Evolutionary conservation across 1,139 yeast genomes (phyloP).

Genomic region (Nakaseomyces kungkrabaensis): DNA sequence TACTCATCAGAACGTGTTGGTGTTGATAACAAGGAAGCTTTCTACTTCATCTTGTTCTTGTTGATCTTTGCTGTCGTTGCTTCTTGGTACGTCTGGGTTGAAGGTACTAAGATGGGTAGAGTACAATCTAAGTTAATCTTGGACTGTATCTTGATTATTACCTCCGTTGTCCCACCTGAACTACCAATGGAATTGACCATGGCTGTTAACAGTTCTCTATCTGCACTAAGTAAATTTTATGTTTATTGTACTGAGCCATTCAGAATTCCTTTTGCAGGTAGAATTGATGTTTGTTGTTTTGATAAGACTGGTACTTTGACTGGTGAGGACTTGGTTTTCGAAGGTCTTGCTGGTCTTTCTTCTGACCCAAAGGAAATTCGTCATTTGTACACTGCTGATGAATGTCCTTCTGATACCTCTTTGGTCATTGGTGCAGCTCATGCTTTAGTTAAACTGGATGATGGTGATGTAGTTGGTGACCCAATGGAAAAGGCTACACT

Average conservation of each 20-base stretch:
- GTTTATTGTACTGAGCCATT: constrained; percentile 98
- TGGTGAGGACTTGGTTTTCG: constrained; percentile 92
- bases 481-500: constrained; percentile 98
- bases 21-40: constrained; percentile 91
- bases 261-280: constrained; percentile 95
- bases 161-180: constrained; percentile 98
- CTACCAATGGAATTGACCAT: constrained; percentile 97
- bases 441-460: constrained; percentile 86
- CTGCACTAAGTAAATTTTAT: constrained; percentile 77
- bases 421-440: constrained; percentile 89
- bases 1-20: constrained; percentile 94
- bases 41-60: constrained; percentile 81
- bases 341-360: constrained; percentile 85
- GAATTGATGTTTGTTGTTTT: constrained; percentile 96
- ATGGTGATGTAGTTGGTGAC: constrained; percentile 96
- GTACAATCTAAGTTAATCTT: constrained; percentile 84
- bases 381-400: constrained; percentile 47
- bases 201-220: constrained; percentile 90
- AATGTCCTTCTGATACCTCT: constrained; percentile 57
- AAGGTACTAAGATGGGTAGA: constrained; percentile 93
- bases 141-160: constrained; percentile 90
- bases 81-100: constrained; percentile 97
- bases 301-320: constrained; percentile 98
- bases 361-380: constrained; percentile 38
- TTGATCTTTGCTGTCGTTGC: constrained; percentile 90